These are phyloP conservation scores for Vanrija sp. DNA, from an alignment of 1,284 basidiomycete genomes.

Conservation along the genomic window DNA sequence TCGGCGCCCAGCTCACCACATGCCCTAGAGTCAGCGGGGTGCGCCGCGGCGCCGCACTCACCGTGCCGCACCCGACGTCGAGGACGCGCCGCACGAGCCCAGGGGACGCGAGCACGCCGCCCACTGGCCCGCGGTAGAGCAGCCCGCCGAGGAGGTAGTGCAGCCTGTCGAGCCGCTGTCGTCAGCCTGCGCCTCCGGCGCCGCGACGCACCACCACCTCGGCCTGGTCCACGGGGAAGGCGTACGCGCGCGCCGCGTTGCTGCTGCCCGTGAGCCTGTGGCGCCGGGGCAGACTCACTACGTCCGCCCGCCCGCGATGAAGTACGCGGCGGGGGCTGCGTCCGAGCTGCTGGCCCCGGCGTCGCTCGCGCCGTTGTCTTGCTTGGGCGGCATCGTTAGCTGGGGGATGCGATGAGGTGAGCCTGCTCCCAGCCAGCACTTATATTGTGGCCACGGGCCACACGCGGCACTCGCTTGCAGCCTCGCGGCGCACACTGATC, in stretches of 20 bases:
- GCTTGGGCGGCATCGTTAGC: no score
- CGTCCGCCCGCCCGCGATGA: background rate
- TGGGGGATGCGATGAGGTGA: no score
- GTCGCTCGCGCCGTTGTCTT: no score
- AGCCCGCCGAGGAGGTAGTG: slow-evolving; percentile 15
- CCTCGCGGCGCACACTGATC: no score
- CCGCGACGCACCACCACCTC: slow-evolving; percentile 14
- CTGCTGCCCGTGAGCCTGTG: slow-evolving; percentile 2
- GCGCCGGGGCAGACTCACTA: slow-evolving; percentile 1
- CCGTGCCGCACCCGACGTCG: slow-evolving; percentile 25
- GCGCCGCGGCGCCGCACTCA: background rate
- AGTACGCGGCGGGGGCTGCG: background rate
- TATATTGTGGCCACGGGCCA: no score
- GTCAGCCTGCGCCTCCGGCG: background rate
- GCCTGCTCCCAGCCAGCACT: no score
- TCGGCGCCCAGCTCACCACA: background rate
- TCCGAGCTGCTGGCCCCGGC: background rate
- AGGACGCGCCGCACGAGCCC: slow-evolving; percentile 5
- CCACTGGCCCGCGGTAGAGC: slow-evolving; percentile 19
- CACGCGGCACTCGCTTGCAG: no score
- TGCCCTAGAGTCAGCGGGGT: background rate
- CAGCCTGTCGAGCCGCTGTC: slow-evolving; percentile 17
- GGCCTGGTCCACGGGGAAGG: slow-evolving; percentile 21
- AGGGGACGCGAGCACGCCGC: slow-evolving; percentile 7
- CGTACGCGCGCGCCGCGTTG: slow-evolving; percentile 15